Evolutionary conservation across 148 eudicot genomes (phyloP).

Genomic region (Vaccinium macrocarpon): DNA sequence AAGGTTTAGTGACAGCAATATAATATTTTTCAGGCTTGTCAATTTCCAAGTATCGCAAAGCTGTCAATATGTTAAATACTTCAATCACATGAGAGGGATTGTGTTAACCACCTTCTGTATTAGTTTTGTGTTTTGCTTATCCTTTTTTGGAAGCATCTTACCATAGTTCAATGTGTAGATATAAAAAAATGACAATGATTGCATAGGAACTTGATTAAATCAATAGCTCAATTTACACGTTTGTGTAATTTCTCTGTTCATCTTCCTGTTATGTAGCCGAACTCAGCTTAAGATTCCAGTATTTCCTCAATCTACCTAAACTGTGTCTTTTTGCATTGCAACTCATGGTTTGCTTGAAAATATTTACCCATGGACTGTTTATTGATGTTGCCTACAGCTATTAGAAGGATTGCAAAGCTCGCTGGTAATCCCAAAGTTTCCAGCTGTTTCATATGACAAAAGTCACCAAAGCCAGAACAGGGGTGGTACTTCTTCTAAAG

Average conservation of each 20-base stretch:
- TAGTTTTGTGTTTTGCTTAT: background rate
- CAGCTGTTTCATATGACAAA: slow-evolving; percentile 66
- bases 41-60: background rate
- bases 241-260: background rate
- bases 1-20: background rate
- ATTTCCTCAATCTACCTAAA: background rate
- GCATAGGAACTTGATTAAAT: background rate
- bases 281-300: background rate
- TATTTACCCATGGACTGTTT: background rate
- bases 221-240: background rate
- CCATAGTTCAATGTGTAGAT: background rate
- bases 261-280: background rate
- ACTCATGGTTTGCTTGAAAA: background rate
- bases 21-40: background rate
- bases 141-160: slow-evolving; percentile 7
- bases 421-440: slow-evolving; percentile 59
- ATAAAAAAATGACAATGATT: background rate
- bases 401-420: slow-evolving; percentile 90
- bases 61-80: background rate
- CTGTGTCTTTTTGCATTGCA: background rate
- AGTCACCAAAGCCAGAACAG: slow-evolving; percentile 46
- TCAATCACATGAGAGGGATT: background rate
- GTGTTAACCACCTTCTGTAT: background rate
- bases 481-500: slow-evolving; percentile 16
- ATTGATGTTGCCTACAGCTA: slow-evolving; percentile 42